A percentile compares a stretch with the other conserved stretches of the same genome.
Conservation (phyloP, 257 asterid genomes). For the Lithospermum erythrorhizon region DNA sequence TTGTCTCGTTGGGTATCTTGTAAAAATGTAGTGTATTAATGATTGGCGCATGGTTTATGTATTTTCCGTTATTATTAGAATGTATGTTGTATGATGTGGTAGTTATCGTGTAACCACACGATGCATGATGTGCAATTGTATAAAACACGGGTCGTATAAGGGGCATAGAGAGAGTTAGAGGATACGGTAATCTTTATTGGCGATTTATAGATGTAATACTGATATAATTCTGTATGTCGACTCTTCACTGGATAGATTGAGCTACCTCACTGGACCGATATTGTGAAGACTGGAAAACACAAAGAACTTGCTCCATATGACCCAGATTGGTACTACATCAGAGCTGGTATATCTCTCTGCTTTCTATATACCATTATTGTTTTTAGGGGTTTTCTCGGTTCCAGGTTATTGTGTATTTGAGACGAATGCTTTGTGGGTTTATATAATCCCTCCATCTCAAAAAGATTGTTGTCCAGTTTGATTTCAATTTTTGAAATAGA, state of each 20-base stretch:
- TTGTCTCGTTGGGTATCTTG: no score
- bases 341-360: constrained; percentile 49
- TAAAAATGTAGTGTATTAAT: no score
- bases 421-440: not conserved
- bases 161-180: no score
- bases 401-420: not conserved
- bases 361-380: not conserved
- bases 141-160: no score
- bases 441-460: no score
- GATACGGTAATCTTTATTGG: not conserved
- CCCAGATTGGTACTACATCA: constrained; percentile 87
- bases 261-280: constrained; percentile 86
- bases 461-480: no score
- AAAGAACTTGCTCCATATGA: constrained; percentile 92
- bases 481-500: no score
- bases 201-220: not conserved
- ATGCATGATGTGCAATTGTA: no score
- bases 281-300: constrained; percentile 76
- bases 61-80: no score
- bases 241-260: constrained; percentile 34
- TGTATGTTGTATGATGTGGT: not conserved
- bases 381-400: not conserved
- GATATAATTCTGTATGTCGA: not conserved
- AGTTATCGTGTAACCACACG: accelerated
- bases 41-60: not conserved